Evolutionary conservation across 306 rosid species (phyloP).

Genomic region (Oemleria cerasiformis): DNA sequence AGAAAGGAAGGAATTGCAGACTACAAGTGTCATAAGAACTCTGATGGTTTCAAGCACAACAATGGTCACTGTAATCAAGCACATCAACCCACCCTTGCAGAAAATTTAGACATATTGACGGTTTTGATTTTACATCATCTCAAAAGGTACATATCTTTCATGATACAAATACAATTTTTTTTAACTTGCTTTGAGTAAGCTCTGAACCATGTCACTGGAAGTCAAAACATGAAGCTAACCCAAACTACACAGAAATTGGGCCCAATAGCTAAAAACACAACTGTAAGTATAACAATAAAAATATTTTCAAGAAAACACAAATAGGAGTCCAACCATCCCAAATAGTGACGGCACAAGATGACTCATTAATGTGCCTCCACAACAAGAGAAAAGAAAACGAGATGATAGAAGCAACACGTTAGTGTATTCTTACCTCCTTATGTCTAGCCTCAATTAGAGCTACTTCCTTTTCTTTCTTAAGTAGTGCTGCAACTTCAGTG

Average conservation of each 20-base stretch:
- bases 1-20: background rate
- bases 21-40: too few relatives aligned
- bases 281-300: background rate
- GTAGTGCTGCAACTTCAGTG: conserved; percentile 73
- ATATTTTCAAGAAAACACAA: background rate
- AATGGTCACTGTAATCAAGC: too few relatives aligned
- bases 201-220: background rate
- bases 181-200: background rate
- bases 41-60: too few relatives aligned
- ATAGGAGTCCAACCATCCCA: background rate
- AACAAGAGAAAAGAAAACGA: background rate
- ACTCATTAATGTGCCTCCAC: too few relatives aligned
- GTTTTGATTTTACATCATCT: background rate
- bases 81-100: background rate
- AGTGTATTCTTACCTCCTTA: conserved; percentile 65
- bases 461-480: conserved; percentile 85
- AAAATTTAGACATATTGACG: background rate
- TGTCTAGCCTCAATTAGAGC: conserved; percentile 74
- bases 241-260: background rate
- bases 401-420: background rate
- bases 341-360: background rate
- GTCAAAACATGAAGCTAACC: too few relatives aligned
- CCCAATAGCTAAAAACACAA: background rate
- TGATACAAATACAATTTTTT: background rate
- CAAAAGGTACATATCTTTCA: background rate